Evolutionary conservation across 495 filamentous ascomycete genomes (phyloP).

Genomic region (Penicillium canescens): DNA sequence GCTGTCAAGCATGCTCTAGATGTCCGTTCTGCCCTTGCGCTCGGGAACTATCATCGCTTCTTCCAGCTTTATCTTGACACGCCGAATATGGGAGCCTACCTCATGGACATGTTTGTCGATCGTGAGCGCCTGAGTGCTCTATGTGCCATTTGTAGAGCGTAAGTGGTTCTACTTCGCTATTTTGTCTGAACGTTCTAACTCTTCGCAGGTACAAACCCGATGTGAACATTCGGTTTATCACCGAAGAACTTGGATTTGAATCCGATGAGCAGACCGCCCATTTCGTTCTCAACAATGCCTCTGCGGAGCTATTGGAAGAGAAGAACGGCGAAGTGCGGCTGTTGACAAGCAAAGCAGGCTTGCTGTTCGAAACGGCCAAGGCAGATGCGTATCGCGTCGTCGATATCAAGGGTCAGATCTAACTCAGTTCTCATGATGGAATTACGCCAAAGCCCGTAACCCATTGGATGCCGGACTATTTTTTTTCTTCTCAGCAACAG

Average conservation of each 20-base stretch:
- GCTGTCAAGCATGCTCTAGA: slow-evolving; percentile 89
- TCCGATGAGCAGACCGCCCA: slow-evolving; percentile 85
- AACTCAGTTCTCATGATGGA: slow-evolving; percentile 31
- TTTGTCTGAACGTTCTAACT: slow-evolving; percentile 31
- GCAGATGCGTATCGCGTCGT: slow-evolving; percentile 74
- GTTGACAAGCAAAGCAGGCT: slow-evolving; percentile 69
- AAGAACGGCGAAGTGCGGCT: slow-evolving; percentile 71
- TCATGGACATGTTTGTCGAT: slow-evolving; percentile 98
- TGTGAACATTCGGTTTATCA: slow-evolving; percentile 85
- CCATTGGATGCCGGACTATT: slow-evolving; percentile 5
- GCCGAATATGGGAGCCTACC: slow-evolving; percentile 95
- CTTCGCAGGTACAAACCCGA: slow-evolving; percentile 84
- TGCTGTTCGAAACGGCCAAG: slow-evolving; percentile 71
- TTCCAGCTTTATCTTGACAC: slow-evolving; percentile 93
- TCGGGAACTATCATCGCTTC: slow-evolving; percentile 96
- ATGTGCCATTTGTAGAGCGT: slow-evolving; percentile 91
- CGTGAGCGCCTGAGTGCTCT: slow-evolving; percentile 91
- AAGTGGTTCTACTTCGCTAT: slow-evolving; percentile 44
- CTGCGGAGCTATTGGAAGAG: slow-evolving; percentile 76
- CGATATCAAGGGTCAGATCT: slow-evolving; percentile 98
- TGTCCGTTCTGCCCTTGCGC: slow-evolving; percentile 85
- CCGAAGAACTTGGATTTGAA: slow-evolving; percentile 94
- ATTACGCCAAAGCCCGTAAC: slow-evolving; percentile 5
- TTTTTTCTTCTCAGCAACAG: slow-evolving; percentile 12
- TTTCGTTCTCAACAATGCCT: slow-evolving; percentile 79